These are phyloP conservation scores for Marsdenia floribunda DNA, from an alignment of 257 asterid genomes.

Conservation along the genomic window DNA sequence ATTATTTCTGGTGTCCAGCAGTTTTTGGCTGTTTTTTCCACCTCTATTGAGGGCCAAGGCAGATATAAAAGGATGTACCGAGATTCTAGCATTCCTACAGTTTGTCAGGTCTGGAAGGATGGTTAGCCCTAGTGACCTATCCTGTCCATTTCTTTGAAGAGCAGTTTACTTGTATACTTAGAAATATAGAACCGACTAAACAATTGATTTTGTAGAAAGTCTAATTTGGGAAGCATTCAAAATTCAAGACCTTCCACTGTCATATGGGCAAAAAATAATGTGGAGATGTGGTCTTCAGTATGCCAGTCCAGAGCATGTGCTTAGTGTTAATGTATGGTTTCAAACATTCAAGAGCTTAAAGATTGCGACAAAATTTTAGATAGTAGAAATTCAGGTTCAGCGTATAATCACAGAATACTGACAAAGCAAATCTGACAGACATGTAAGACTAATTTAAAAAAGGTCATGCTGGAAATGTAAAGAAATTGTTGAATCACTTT, in stretches of 20 bases:
- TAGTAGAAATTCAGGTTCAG: background rate
- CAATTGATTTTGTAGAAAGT: background rate
- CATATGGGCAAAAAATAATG: background rate
- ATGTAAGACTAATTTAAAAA: background rate
- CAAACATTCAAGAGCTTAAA: background rate
- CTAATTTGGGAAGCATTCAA: background rate
- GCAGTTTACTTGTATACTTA: no score
- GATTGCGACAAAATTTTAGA: background rate
- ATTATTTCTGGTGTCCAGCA: constrained; percentile 28
- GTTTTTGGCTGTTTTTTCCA: constrained; percentile 54
- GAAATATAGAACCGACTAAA: background rate
- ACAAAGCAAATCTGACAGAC: background rate
- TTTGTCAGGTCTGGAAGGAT: constrained; percentile 27
- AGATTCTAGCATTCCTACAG: constrained; percentile 39
- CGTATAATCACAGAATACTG: background rate
- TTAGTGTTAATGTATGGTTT: background rate
- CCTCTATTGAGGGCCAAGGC: constrained; percentile 34
- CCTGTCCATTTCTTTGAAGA: constrained; percentile 37
- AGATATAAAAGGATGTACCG: constrained; percentile 42
- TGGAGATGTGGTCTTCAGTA: background rate
- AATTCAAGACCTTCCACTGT: background rate
- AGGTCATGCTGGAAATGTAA: background rate
- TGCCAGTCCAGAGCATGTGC: background rate
- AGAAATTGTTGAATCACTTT: background rate
- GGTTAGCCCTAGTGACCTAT: constrained; percentile 31